These are phyloP conservation scores for Bonia amplexicaulis DNA, from an alignment of 176 grass and related monocot species.

Conservation along the genomic window DNA sequence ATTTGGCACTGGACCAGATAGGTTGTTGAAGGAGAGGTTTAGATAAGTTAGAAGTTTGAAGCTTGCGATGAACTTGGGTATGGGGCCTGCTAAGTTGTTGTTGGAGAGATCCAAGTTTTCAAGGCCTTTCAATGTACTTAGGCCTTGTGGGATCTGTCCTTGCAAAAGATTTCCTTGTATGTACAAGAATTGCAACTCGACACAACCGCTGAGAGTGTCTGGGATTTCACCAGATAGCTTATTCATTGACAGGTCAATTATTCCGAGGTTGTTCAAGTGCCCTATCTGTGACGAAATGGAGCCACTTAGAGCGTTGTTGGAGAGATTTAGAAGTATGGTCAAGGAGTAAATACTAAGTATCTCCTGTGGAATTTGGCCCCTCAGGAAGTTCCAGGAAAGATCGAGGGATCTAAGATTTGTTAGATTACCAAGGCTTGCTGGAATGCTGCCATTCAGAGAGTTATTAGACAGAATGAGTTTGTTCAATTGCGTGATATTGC, in stretches of 20 bases:
- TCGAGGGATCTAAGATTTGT: background rate
- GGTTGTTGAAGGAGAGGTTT: conserved; percentile 29
- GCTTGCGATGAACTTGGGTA: conserved; percentile 10
- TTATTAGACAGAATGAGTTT: background rate
- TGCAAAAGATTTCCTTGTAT: conserved; percentile 20
- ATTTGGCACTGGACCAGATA: conserved; percentile 21
- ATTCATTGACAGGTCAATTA: conserved; percentile 27
- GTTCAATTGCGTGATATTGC: background rate
- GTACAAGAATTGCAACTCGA: background rate
- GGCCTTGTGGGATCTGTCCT: background rate
- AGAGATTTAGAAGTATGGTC: conserved; percentile 6
- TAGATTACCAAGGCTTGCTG: conserved; percentile 14
- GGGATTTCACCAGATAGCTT: conserved; percentile 24
- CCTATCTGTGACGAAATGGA: conserved; percentile 13
- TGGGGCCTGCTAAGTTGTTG: conserved; percentile 9
- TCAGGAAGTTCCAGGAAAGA: conserved; percentile 15
- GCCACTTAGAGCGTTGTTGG: conserved; percentile 3
- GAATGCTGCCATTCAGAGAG: background rate
- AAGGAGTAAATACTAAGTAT: conserved; percentile 18
- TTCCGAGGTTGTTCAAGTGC: background rate
- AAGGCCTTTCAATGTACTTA: background rate
- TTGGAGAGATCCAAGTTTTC: conserved; percentile 11
- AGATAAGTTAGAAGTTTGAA: background rate
- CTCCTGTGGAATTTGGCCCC: conserved; percentile 1
- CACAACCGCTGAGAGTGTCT: background rate